These are phyloP conservation scores for Colletotrichum caudatum DNA, from an alignment of 2,329 filamentous ascomycete species.

Conservation along the genomic window DNA sequence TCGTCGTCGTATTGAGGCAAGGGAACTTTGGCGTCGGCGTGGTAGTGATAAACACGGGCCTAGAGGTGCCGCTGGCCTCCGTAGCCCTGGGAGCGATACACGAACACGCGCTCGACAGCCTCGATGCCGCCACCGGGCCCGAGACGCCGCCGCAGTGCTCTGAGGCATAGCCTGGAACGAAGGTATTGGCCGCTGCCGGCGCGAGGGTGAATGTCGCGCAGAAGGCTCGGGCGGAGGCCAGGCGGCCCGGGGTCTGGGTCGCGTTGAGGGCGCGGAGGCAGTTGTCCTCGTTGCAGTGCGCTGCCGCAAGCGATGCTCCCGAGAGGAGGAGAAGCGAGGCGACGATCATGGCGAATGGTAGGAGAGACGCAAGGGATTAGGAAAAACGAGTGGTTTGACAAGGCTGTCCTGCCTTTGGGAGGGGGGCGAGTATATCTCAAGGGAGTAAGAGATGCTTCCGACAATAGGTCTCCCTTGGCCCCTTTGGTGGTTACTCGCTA, in stretches of 20 bases:
- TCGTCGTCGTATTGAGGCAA: neutral
- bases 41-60: neutral
- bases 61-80: neutral
- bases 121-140: neutral
- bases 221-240: conserved; percentile 46
- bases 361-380: neutral
- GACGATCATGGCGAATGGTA: neutral
- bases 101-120: neutral
- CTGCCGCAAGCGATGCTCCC: neutral
- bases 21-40: neutral
- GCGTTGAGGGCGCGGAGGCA: conserved; percentile 52
- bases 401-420: neutral
- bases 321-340: neutral
- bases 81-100: neutral
- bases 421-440: neutral
- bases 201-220: neutral
- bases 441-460: neutral
- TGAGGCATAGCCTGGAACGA: neutral
- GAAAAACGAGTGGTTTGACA: neutral
- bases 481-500: neutral
- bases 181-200: neutral
- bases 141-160: neutral
- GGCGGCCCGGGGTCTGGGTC: conserved; percentile 48
- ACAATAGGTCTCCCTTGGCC: neutral
- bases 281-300: conserved; percentile 50